Conservation (phyloP, 257 asterid species). For the Petunia axillaris region DNA sequence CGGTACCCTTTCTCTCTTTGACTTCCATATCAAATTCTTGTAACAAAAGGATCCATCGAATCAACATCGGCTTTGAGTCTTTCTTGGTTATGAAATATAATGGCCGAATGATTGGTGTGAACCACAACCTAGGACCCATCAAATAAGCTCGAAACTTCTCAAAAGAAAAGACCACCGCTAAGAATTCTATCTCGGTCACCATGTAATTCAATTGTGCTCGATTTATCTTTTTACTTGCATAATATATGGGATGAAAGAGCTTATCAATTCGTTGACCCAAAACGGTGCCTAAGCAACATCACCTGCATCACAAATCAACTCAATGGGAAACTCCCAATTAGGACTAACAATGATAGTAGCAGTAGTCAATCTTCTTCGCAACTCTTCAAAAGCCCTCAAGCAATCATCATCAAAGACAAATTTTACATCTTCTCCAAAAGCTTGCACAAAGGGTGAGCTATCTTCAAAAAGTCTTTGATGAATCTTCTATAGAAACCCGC, state of each 20-base stretch:
- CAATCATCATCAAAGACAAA: background rate
- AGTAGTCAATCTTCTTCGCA: background rate
- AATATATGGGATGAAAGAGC: background rate
- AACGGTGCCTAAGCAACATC: background rate
- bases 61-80: background rate
- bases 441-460: too few species aligned
- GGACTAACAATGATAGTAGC: background rate
- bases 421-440: background rate
- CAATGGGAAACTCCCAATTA: background rate
- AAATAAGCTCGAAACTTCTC: background rate
- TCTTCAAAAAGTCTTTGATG: too few species aligned
- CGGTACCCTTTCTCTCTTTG: background rate
- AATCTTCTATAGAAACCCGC: too few species aligned
- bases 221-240: too few species aligned
- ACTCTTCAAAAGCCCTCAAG: background rate
- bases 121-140: background rate
- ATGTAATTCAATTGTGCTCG: background rate
- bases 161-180: background rate
- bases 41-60: background rate
- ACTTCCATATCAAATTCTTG: background rate
- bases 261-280: background rate
- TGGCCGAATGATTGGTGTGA: background rate
- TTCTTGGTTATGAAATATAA: background rate
- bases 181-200: background rate
- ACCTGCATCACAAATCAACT: too few species aligned